Conservation (phyloP, 148 eudicot genomes). For the Pharnaceum exiguum region DNA sequence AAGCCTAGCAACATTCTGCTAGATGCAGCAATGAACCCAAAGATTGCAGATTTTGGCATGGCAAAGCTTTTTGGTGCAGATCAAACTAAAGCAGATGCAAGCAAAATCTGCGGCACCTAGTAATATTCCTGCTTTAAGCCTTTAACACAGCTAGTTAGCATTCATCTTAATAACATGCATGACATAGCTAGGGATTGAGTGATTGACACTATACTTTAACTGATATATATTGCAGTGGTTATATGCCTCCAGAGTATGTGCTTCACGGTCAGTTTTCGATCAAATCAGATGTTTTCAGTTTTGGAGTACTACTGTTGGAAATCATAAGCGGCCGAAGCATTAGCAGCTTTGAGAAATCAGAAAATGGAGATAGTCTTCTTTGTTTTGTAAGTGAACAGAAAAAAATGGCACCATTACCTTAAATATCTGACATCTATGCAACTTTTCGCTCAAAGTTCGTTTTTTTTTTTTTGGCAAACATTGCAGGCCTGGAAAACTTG, state of each 20-base stretch:
- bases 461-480: background rate
- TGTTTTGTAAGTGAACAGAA: slow-evolving; percentile 28
- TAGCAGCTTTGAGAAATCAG: slow-evolving; percentile 7
- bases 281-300: slow-evolving; percentile 48
- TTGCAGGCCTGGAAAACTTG: slow-evolving; percentile 46
- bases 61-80: slow-evolving; percentile 42
- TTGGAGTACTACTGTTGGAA: slow-evolving; percentile 41
- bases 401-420: too few species aligned
- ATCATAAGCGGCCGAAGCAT: slow-evolving; percentile 35
- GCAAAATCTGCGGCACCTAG: slow-evolving; percentile 51
- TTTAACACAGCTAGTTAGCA: too few species aligned
- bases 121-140: slow-evolving; percentile 23
- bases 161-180: too few species aligned
- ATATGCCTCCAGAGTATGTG: slow-evolving; percentile 46
- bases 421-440: too few species aligned
- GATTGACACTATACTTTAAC: background rate
- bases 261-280: slow-evolving; percentile 36
- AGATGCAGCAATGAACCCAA: slow-evolving; percentile 45
- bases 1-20: slow-evolving; percentile 44
- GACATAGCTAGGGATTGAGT: background rate
- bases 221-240: slow-evolving; percentile 30
- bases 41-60: slow-evolving; percentile 57
- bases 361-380: slow-evolving; percentile 24
- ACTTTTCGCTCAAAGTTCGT: background rate
- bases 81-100: slow-evolving; percentile 43